Percentiles rank a stretch among this genome's conserved stretches.
These are phyloP conservation scores for Biscogniauxia mediterranea DNA, from an alignment of 2,329 filamentous ascomycete species.

Conservation along the genomic window DNA sequence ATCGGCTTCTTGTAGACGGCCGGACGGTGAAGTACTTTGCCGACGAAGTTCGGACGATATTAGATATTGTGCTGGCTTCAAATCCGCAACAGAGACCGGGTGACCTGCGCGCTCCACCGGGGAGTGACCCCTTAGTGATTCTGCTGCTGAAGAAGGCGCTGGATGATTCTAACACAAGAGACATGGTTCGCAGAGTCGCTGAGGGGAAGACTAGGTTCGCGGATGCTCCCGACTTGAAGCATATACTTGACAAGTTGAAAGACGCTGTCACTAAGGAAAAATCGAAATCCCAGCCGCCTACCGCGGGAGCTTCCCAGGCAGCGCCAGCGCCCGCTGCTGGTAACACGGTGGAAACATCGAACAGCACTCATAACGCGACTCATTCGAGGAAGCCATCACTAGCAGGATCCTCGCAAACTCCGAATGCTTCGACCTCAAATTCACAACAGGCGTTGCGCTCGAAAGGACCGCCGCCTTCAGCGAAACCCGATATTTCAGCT, in stretches of 20 bases:
- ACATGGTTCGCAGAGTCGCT: slow-evolving; percentile 54
- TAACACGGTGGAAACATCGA: slow-evolving; percentile 30
- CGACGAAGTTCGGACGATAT: slow-evolving; percentile 55
- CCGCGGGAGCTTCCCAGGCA: slow-evolving; percentile 20
- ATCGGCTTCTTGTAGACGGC: slow-evolving; percentile 53
- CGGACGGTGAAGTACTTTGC: slow-evolving; percentile 60
- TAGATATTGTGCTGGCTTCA: slow-evolving; percentile 57
- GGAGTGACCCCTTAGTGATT: slow-evolving; percentile 56
- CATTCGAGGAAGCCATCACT: slow-evolving; percentile 30
- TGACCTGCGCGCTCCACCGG: slow-evolving; percentile 51
- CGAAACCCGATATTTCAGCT: slow-evolving; percentile 62
- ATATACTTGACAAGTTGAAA: slow-evolving; percentile 47
- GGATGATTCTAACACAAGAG: slow-evolving; percentile 48
- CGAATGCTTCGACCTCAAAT: slow-evolving; percentile 33
- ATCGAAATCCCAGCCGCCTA: slow-evolving; percentile 20
- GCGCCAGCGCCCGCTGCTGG: slow-evolving; percentile 28
- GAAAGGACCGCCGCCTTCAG: slow-evolving; percentile 53
- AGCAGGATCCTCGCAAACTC: slow-evolving; percentile 17
- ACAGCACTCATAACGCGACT: slow-evolving; percentile 30
- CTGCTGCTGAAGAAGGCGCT: slow-evolving; percentile 56
- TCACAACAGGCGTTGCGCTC: slow-evolving; percentile 57
- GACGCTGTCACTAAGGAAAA: slow-evolving; percentile 41
- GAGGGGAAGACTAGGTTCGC: slow-evolving; percentile 49
- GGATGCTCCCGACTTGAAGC: slow-evolving; percentile 55
- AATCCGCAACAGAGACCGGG: slow-evolving; percentile 56